A percentile compares a stretch with the other conserved stretches of the same genome.
These are phyloP conservation scores for Pseudocohnilembus persalinus DNA, from an alignment of 169 alveolate genomes.

Conservation along the genomic window DNA sequence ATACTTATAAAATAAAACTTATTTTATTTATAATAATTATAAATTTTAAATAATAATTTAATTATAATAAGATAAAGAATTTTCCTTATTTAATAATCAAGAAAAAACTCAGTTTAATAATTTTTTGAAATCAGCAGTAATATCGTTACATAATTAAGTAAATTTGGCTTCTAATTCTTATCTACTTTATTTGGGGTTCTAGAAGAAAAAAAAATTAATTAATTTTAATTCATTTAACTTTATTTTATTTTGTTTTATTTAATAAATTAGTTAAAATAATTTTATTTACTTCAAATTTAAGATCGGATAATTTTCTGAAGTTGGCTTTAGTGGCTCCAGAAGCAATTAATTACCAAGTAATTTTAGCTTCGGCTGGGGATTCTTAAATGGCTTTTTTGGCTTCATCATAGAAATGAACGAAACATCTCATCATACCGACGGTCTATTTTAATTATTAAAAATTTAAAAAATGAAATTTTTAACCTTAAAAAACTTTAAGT, in stretches of 20 bases:
- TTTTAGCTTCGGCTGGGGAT: conserved; percentile 47
- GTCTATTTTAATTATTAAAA: conserved; percentile 71
- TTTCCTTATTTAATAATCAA: no score
- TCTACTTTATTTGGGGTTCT: conserved; percentile 79
- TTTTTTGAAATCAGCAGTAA: conserved; percentile 36
- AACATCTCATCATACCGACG: conserved; percentile 96
- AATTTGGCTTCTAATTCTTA: conserved; percentile 74
- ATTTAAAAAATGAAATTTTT: background rate
- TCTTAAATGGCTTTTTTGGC: conserved; percentile 88
- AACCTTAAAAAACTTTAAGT: no score
- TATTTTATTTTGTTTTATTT: conserved; percentile 88
- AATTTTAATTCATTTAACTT: conserved; percentile 66
- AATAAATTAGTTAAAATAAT: conserved; percentile 90
- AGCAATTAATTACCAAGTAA: conserved; percentile 49
- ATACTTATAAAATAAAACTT: no score
- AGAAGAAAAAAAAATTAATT: no score
- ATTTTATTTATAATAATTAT: no score
- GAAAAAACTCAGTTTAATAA: no score
- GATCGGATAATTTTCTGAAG: conserved; percentile 89
- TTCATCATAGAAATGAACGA: conserved; percentile 92
- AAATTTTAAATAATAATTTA: no score
- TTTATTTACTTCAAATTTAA: conserved; percentile 89
- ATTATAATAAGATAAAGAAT: no score
- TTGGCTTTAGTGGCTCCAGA: conserved; percentile 76
- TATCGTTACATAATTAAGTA: conserved; percentile 46